These are phyloP conservation scores for Candida namnaoensis DNA, from an alignment of 805 yeast genomes.

Conservation along the genomic window DNA sequence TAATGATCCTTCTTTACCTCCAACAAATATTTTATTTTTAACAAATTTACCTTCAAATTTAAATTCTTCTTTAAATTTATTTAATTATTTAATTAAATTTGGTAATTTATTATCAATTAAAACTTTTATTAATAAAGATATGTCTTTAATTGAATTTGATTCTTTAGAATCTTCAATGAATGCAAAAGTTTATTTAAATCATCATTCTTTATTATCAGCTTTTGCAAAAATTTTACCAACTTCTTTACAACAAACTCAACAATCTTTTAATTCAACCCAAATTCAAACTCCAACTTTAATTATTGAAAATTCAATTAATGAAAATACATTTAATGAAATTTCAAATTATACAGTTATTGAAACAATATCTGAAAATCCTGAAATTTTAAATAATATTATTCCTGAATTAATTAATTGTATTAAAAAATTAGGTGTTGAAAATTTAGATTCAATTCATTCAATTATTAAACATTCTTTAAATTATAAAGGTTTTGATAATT, in stretches of 20 bases:
- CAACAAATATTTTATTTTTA: slow-evolving; percentile 69
- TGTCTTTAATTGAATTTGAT: slow-evolving; percentile 66
- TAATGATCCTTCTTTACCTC: slow-evolving; percentile 62
- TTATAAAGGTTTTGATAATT: slow-evolving; percentile 39
- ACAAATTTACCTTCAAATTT: slow-evolving; percentile 66
- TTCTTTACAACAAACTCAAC: slow-evolving; percentile 22
- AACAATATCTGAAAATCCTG: slow-evolving; percentile 12
- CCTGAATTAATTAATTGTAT: slow-evolving; percentile 20
- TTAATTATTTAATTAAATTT: slow-evolving; percentile 51
- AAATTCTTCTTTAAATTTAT: slow-evolving; percentile 44
- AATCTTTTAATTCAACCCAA: slow-evolving; percentile 18
- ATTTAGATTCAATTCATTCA: slow-evolving; percentile 25
- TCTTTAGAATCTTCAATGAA: slow-evolving; percentile 67
- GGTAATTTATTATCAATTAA: slow-evolving; percentile 57
- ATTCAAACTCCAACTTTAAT: not conserved
- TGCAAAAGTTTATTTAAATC: slow-evolving; percentile 72
- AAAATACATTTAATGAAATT: too few relatives aligned
- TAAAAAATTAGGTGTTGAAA: slow-evolving; percentile 23
- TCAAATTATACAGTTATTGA: slow-evolving; percentile 2
- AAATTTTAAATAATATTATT: slow-evolving; percentile 15
- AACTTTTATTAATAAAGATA: slow-evolving; percentile 39
- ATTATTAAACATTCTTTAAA: slow-evolving; percentile 34
- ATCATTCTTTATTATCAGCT: slow-evolving; percentile 77
- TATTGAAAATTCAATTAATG: too few relatives aligned
- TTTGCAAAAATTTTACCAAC: slow-evolving; percentile 64